These are phyloP conservation scores for Hanseniaspora clermontiae DNA, from an alignment of 805 yeast species.

Conservation along the genomic window DNA sequence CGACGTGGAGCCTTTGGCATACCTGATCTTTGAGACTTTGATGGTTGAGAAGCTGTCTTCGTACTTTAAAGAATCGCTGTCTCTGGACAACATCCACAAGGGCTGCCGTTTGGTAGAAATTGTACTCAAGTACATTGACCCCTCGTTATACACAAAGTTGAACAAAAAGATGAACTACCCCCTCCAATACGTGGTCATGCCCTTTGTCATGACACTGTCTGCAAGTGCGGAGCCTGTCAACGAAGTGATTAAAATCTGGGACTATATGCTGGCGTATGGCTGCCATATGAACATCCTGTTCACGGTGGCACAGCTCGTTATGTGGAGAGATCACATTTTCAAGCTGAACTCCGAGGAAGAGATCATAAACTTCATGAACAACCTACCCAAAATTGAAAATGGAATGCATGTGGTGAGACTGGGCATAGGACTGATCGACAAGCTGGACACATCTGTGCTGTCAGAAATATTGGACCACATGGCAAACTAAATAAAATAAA, in stretches of 20 bases:
- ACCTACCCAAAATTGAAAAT: constrained; percentile 59
- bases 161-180: constrained; percentile 38
- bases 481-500: neutral
- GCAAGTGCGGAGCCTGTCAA: constrained; percentile 79
- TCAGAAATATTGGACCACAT: constrained; percentile 25
- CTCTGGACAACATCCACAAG: constrained; percentile 55
- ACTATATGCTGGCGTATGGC: constrained; percentile 81
- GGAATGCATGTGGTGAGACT: constrained; percentile 56
- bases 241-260: constrained; percentile 75
- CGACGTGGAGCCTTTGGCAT: constrained; percentile 63
- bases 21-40: constrained; percentile 51
- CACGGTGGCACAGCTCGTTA: constrained; percentile 67
- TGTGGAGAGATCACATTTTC: constrained; percentile 53
- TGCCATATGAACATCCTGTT: constrained; percentile 75
- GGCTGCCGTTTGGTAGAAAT: constrained; percentile 63
- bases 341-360: constrained; percentile 47
- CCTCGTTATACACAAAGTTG: constrained; percentile 45
- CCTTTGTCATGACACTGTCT: constrained; percentile 67
- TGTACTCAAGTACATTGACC: constrained; percentile 60
- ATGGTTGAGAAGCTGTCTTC: constrained; percentile 57
- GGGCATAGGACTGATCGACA: constrained; percentile 67
- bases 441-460: constrained; percentile 55
- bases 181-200: constrained; percentile 79
- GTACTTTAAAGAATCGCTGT: constrained; percentile 61
- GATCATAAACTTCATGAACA: constrained; percentile 40